phyloP scores from a whole-genome alignment of 73 alveolate genomes.

The Tetrahymena borealis region DNA sequence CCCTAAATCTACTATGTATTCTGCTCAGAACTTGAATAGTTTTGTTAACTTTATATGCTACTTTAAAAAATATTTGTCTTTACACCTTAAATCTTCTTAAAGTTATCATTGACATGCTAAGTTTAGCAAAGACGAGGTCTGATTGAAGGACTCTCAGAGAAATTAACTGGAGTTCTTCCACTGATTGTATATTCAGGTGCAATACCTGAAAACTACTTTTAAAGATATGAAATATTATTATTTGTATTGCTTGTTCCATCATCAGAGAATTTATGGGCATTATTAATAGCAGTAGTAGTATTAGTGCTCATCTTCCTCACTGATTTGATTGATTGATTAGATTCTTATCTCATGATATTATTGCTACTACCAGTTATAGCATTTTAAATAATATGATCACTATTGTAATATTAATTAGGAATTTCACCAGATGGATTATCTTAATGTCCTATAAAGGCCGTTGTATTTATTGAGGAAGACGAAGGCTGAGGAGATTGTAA shows the following conservation, averaged over 20 bases:
- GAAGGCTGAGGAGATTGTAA: too few species aligned
- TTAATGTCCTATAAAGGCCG: too few species aligned
- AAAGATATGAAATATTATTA: too few species aligned
- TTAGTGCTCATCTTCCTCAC: neutral
- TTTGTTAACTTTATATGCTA: neutral
- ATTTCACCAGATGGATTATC: too few species aligned
- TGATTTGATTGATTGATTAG: neutral
- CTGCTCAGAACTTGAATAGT: neutral
- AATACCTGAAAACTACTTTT: neutral
- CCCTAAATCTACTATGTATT: neutral
- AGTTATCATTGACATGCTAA: neutral
- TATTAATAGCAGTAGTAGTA: neutral
- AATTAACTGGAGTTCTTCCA: neutral
- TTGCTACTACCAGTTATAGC: neutral
- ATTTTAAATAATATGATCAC: neutral
- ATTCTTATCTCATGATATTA: neutral
- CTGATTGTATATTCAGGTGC: neutral
- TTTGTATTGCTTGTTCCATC: neutral
- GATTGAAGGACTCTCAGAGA: neutral
- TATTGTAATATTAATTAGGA: too few species aligned
- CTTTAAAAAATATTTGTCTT: neutral
- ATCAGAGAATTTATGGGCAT: neutral
- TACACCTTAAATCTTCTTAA: neutral
- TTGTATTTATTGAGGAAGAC: too few species aligned
- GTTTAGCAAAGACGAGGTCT: neutral